A percentile compares a stretch with the other conserved stretches of the same genome.
These are phyloP conservation scores for Hypoxylon cercidicola DNA, from an alignment of 495 filamentous ascomycete species.

Conservation along the genomic window DNA sequence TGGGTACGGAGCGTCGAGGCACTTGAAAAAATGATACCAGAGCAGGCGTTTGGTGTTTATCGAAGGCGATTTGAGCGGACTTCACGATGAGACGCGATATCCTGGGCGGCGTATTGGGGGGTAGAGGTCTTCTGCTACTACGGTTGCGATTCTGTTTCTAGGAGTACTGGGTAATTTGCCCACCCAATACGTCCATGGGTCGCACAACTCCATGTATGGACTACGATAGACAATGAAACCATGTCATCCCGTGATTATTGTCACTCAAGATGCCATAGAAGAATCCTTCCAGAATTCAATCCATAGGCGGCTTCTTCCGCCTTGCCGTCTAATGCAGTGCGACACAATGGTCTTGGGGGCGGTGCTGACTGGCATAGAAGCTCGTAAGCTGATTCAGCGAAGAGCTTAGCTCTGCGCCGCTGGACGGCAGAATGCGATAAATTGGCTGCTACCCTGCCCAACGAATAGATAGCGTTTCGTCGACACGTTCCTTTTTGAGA, in stretches of 20 bases:
- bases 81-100: slow-evolving; percentile 9
- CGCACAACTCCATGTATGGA: not conserved
- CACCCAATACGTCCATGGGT: too few relatives aligned
- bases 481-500: slow-evolving; percentile 9
- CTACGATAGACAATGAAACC: slow-evolving; percentile 6
- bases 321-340: not conserved
- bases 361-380: slow-evolving; percentile 14
- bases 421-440: not conserved
- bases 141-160: slow-evolving; percentile 9
- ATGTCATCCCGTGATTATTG: not conserved
- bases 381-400: slow-evolving; percentile 31
- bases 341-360: slow-evolving; percentile 1
- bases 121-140: slow-evolving; percentile 3
- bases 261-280: not conserved
- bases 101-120: slow-evolving; percentile 3
- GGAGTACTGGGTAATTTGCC: slow-evolving; percentile 5
- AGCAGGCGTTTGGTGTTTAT: slow-evolving; percentile 34
- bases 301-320: slow-evolving; percentile 1
- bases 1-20: slow-evolving; percentile 8
- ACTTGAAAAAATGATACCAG: slow-evolving; percentile 36
- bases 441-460: slow-evolving; percentile 1
- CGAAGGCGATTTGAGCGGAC: slow-evolving; percentile 4
- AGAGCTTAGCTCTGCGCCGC: slow-evolving; percentile 18
- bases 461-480: slow-evolving; percentile 18
- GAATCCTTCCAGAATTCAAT: not conserved